Percentiles rank a stretch among this genome's conserved stretches.
Evolutionary conservation across 2,329 filamentous ascomycete genomes (phyloP).

Genomic region (Pyricularia pennisetigena): DNA sequence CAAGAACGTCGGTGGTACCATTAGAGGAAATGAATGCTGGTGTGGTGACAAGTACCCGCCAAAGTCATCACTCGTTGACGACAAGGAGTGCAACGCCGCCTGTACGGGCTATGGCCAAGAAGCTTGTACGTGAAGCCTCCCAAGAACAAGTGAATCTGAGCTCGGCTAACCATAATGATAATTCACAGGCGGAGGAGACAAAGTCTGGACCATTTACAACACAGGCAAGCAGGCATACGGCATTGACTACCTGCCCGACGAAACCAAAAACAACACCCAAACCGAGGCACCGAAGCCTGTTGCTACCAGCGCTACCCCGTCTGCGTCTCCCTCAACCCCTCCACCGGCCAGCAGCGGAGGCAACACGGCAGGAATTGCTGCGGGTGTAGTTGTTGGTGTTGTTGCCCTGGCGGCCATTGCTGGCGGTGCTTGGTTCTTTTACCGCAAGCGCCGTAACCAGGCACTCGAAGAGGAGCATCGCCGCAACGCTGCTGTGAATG

Average conservation of each 20-base stretch:
- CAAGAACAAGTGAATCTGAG: constrained; percentile 7
- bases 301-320: constrained; percentile 8
- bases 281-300: constrained; percentile 3
- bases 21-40: constrained; percentile 53
- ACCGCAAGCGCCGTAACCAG: constrained; percentile 66
- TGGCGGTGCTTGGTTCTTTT: constrained; percentile 62
- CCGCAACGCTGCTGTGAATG: constrained; percentile 68
- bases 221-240: constrained; percentile 33
- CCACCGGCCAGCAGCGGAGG: constrained; percentile 27
- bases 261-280: constrained; percentile 7
- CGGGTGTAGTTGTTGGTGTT: constrained; percentile 78
- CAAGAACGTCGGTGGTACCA: constrained; percentile 51
- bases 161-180: not conserved
- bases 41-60: constrained; percentile 65
- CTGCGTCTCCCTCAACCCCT: constrained; percentile 15
- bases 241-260: constrained; percentile 14
- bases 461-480: constrained; percentile 79
- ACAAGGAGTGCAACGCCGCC: constrained; percentile 50
- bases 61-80: constrained; percentile 37
- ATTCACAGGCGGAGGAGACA: constrained; percentile 43
- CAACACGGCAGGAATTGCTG: constrained; percentile 79
- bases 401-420: constrained; percentile 55
- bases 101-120: constrained; percentile 56
- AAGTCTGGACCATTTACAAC: constrained; percentile 40
- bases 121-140: constrained; percentile 46